These are phyloP conservation scores for Brassica balearica DNA, from an alignment of 441 rosid genomes.

Conservation along the genomic window DNA sequence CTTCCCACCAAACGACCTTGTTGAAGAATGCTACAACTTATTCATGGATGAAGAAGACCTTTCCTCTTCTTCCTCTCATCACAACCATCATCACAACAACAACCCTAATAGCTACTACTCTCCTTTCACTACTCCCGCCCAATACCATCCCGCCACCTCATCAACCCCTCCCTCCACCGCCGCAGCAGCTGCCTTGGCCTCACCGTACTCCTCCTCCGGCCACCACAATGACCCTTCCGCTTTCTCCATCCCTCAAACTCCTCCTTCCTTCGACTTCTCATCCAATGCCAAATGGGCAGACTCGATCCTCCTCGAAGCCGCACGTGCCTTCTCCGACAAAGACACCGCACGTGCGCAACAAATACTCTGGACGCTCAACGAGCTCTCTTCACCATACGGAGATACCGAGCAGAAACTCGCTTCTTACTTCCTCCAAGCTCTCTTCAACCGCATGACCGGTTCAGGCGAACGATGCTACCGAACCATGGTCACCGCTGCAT, in stretches of 20 bases:
- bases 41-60: conserved; percentile 99
- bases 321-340: conserved; percentile 68
- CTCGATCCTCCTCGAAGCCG: conserved; percentile 72
- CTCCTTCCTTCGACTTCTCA: conserved; percentile 68
- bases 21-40: conserved; percentile 91
- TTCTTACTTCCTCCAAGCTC: conserved; percentile 84
- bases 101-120: conserved; percentile 38
- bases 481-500: conserved; percentile 62
- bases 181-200: conserved; percentile 45
- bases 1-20: conserved; percentile 45
- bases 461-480: conserved; percentile 72
- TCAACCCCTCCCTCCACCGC: conserved; percentile 50
- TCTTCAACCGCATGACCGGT: conserved; percentile 83
- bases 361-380: conserved; percentile 91
- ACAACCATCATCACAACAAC: conserved; percentile 45
- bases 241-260: conserved; percentile 62
- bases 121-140: conserved; percentile 41
- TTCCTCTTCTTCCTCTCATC: conserved; percentile 89
- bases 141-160: conserved; percentile 46
- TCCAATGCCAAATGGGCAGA: conserved; percentile 65
- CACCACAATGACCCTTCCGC: conserved; percentile 56
- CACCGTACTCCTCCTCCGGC: conserved; percentile 42
- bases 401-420: conserved; percentile 84
- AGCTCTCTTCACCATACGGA: conserved; percentile 83
- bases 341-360: conserved; percentile 73